Conservation (phyloP, 495 filamentous ascomycete species). For the Parmelia sp. region DNA sequence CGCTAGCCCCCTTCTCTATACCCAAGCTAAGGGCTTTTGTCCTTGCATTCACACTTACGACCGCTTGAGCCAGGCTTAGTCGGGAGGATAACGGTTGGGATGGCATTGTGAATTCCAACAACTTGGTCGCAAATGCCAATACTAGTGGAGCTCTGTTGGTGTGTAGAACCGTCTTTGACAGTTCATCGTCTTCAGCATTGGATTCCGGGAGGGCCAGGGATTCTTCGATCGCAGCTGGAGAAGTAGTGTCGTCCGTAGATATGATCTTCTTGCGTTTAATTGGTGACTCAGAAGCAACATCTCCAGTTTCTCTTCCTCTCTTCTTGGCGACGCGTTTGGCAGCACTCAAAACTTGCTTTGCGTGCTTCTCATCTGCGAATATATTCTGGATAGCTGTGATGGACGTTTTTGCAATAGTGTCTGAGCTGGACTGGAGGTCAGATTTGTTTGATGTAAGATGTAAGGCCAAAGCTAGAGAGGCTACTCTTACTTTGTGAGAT, state of each 20-base stretch:
- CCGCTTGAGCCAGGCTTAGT: conserved; percentile 69
- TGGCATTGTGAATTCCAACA: conserved; percentile 73
- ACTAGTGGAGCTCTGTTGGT: conserved; percentile 79
- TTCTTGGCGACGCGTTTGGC: conserved; percentile 63
- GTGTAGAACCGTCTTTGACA: conserved; percentile 50
- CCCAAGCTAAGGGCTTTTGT: conserved; percentile 70
- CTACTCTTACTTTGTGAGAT: conserved; percentile 50
- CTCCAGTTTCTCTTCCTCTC: conserved; percentile 32
- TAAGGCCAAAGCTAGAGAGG: background rate
- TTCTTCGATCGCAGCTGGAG: conserved; percentile 58
- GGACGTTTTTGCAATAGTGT: conserved; percentile 55
- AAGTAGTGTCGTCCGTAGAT: conserved; percentile 35
- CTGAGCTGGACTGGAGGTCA: conserved; percentile 32
- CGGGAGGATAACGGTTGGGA: conserved; percentile 76
- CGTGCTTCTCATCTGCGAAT: conserved; percentile 62
- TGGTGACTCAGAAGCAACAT: conserved; percentile 29
- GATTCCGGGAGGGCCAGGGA: conserved; percentile 56
- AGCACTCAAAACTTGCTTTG: conserved; percentile 55
- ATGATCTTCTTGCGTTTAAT: conserved; percentile 44
- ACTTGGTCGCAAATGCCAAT: conserved; percentile 67
- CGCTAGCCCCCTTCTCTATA: conserved; percentile 56
- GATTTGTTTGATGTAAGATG: conserved; percentile 14
- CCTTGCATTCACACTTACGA: conserved; percentile 70
- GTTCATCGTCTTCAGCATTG: conserved; percentile 49
- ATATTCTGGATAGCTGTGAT: conserved; percentile 50